These are phyloP conservation scores for Vitis labrusca DNA, from an alignment of 164 flowering plant species.

Conservation along the genomic window DNA sequence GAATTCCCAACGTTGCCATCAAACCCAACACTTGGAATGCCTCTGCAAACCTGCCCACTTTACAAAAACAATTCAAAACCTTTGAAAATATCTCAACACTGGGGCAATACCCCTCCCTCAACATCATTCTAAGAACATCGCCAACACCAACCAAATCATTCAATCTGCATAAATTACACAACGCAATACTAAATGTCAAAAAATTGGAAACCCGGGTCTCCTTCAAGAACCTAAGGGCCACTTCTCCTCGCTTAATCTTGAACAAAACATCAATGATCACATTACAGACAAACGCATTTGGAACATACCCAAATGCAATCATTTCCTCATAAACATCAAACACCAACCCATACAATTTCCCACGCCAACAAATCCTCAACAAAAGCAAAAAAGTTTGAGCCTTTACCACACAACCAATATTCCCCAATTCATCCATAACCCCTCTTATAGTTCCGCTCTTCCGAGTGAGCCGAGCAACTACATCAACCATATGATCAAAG, in stretches of 20 bases:
- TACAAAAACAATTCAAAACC: conserved; percentile 56
- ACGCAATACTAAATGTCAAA: conserved; percentile 49
- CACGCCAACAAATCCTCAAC: conserved; percentile 61
- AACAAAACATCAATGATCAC: conserved; percentile 56
- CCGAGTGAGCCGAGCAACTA: conserved; percentile 33
- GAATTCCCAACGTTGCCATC: conserved; percentile 44
- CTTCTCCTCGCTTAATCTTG: conserved; percentile 34
- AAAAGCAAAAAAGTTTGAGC: conserved; percentile 54
- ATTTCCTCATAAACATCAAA: conserved; percentile 53
- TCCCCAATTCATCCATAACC: conserved; percentile 38
- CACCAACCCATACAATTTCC: conserved; percentile 44
- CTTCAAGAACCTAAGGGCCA: conserved; percentile 36
- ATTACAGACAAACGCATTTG: conserved; percentile 54
- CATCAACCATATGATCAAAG: conserved; percentile 37
- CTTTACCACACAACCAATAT: conserved; percentile 44
- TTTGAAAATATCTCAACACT: conserved; percentile 34
- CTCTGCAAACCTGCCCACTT: conserved; percentile 36
- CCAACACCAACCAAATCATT: conserved; percentile 29
- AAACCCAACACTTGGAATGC: conserved; percentile 50
- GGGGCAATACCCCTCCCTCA: conserved; percentile 41
- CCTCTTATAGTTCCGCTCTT: conserved; percentile 30
- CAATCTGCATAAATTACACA: conserved; percentile 51
- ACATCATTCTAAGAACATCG: conserved; percentile 37
- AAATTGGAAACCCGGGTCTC: conserved; percentile 47
- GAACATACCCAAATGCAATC: conserved; percentile 42